Evolutionary conservation across 228 moss, liverwort and hornwort genomes (phyloP).

Genomic region (Sphagnum fallax): DNA sequence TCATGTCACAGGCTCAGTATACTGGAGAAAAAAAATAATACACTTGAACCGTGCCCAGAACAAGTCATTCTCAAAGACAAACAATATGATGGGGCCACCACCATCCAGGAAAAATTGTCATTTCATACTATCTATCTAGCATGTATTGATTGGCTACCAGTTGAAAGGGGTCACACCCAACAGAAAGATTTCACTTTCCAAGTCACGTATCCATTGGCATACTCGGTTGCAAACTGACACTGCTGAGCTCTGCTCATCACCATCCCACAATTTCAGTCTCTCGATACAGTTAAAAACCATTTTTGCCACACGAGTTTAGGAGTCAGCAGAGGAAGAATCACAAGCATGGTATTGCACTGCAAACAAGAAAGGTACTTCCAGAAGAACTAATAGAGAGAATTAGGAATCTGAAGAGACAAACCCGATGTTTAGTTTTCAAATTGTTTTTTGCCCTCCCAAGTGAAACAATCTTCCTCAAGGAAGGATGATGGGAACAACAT

Average conservation of each 20-base stretch:
- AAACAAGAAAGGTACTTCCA: not conserved
- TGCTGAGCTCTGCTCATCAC: slow-evolving; percentile 63
- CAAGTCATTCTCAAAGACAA: no score
- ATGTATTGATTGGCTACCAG: slow-evolving; percentile 35
- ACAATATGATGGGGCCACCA: no score
- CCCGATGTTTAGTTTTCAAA: no score
- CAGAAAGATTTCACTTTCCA: slow-evolving; percentile 95
- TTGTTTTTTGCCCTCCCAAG: no score
- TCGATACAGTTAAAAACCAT: not conserved
- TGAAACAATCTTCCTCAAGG: no score
- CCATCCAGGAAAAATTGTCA: no score
- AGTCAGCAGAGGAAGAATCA: not conserved
- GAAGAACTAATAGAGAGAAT: not conserved
- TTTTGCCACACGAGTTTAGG: no score
- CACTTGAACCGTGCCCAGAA: no score
- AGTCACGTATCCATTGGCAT: slow-evolving; percentile 87
- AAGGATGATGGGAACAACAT: no score
- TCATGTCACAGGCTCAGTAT: no score
- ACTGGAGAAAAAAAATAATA: no score
- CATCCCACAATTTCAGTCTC: not conserved
- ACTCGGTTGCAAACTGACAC: slow-evolving; percentile 81
- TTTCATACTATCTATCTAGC: no score
- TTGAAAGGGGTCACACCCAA: slow-evolving; percentile 90
- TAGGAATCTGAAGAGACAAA: not conserved
- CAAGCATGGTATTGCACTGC: not conserved